These are phyloP conservation scores for Oxyria digyna DNA, from an alignment of 148 eudicot species.

Conservation along the genomic window DNA sequence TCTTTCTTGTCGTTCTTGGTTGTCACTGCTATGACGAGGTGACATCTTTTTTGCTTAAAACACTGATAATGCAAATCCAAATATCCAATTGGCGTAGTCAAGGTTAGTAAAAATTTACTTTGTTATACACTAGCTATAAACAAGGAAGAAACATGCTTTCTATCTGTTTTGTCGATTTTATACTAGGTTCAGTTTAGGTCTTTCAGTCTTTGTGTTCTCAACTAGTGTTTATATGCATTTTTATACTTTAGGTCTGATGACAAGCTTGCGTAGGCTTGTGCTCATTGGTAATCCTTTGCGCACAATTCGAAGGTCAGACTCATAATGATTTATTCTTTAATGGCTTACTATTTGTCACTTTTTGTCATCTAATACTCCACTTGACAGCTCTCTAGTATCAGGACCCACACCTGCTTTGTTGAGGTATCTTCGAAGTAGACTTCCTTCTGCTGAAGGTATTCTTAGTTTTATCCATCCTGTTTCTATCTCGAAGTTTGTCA, in stretches of 20 bases:
- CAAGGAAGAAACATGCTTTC: neutral
- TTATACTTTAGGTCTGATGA: conserved; percentile 54
- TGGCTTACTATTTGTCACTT: neutral
- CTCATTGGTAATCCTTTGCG: conserved; percentile 89
- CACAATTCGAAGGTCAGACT: conserved; percentile 65
- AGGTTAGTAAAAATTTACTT: neutral
- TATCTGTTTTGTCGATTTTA: neutral
- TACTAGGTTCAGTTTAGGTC: neutral
- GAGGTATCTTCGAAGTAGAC: conserved; percentile 84
- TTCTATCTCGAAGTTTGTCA: neutral
- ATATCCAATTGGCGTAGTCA: neutral
- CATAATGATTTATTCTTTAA: neutral
- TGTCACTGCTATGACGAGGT: neutral
- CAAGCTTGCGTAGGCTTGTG: conserved; percentile 77
- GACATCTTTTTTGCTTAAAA: neutral
- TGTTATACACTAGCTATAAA: too few species aligned
- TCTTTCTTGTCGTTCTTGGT: neutral
- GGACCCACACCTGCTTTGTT: conserved; percentile 87
- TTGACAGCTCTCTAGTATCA: conserved; percentile 58
- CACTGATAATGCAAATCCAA: neutral
- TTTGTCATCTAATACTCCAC: conserved; percentile 1
- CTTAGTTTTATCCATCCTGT: neutral
- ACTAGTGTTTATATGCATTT: neutral
- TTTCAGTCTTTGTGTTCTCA: neutral
- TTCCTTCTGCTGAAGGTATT: conserved; percentile 80